Conservation (phyloP, 2,329 filamentous ascomycete genomes). For the Neoscytalidium dimidiatum region DNA sequence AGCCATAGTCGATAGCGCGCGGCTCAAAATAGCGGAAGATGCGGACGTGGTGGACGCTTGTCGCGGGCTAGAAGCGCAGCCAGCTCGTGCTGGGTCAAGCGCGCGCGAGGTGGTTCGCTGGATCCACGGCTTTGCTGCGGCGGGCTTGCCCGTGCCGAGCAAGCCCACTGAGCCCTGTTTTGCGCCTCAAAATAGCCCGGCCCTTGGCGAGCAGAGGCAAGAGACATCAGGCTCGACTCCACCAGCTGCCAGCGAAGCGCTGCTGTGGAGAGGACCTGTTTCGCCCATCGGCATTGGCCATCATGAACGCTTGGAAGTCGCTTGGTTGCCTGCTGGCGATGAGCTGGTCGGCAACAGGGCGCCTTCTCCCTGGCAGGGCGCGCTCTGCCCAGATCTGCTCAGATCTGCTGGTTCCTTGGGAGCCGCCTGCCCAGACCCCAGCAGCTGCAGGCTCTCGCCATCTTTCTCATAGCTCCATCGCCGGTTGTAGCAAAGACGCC, state of each 20-base stretch:
- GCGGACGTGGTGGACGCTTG: not conserved
- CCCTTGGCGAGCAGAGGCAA: not conserved
- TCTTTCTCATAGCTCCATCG: not conserved
- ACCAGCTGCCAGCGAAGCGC: conserved; percentile 8
- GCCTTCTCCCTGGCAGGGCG: not conserved
- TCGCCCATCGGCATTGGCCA: not conserved
- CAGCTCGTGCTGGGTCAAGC: conserved; percentile 1
- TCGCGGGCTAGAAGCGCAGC: conserved; percentile 4
- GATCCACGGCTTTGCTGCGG: not conserved
- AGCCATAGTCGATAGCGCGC: conserved; percentile 17
- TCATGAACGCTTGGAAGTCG: not conserved
- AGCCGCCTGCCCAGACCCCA: not conserved
- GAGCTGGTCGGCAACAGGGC: not conserved
- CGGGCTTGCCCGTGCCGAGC: conserved; percentile 3
- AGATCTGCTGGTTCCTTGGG: not conserved
- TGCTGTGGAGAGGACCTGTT: not conserved
- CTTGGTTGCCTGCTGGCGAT: not conserved
- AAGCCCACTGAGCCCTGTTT: not conserved
- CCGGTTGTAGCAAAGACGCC: not conserved
- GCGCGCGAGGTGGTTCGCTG: conserved; percentile 7
- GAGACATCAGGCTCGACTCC: not conserved
- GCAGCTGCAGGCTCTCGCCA: not conserved
- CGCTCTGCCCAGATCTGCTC: not conserved
- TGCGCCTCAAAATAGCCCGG: not conserved
- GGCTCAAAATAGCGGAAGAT: conserved; percentile 1